phyloP scores from a whole-genome alignment of 352 stramenopile genomes.

The Phytophthora pinifolia region DNA sequence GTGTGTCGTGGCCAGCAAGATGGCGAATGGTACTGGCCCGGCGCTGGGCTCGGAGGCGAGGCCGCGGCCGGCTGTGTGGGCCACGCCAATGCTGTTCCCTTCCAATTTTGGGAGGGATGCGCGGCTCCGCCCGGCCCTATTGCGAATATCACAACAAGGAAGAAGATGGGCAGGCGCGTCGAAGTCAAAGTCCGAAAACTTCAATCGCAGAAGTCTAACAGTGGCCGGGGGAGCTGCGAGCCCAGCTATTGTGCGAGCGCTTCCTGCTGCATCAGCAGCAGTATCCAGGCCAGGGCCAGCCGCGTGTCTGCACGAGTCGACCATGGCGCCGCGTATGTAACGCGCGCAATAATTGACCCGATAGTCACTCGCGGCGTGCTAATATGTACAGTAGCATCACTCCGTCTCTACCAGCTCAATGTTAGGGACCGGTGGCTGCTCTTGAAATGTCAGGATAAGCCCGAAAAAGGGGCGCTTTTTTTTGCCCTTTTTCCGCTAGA shows the following conservation, averaged over 20 bases:
- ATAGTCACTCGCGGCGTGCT: conserved; percentile 5
- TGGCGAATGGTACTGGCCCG: conserved; percentile 42
- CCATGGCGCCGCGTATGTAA: too few species aligned
- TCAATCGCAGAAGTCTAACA: too few species aligned
- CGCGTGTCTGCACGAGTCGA: too few species aligned
- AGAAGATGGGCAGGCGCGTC: conserved; percentile 27
- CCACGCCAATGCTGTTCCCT: conserved; percentile 35
- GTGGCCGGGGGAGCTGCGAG: too few species aligned
- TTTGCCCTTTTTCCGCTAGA: conserved; percentile 17
- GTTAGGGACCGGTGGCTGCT: too few species aligned
- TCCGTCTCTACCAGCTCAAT: neutral
- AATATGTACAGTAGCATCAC: neutral
- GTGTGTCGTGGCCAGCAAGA: conserved; percentile 45
- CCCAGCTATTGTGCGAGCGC: too few species aligned
- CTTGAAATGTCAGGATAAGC: conserved; percentile 21
- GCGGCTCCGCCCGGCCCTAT: conserved; percentile 11
- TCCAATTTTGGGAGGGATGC: conserved; percentile 36
- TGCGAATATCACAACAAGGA: conserved; percentile 34
- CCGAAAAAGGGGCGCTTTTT: conserved; percentile 10
- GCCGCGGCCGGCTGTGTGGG: conserved; percentile 13
- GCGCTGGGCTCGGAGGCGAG: conserved; percentile 21
- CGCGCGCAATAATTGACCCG: neutral
- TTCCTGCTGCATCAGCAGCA: too few species aligned
- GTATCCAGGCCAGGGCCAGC: neutral
- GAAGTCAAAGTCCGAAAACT: neutral